Evolutionary conservation across 495 filamentous ascomycete genomes (phyloP), one percentile per base, ranked within the genome.

Genomic region (Hypoxylon perforatum): DNA sequence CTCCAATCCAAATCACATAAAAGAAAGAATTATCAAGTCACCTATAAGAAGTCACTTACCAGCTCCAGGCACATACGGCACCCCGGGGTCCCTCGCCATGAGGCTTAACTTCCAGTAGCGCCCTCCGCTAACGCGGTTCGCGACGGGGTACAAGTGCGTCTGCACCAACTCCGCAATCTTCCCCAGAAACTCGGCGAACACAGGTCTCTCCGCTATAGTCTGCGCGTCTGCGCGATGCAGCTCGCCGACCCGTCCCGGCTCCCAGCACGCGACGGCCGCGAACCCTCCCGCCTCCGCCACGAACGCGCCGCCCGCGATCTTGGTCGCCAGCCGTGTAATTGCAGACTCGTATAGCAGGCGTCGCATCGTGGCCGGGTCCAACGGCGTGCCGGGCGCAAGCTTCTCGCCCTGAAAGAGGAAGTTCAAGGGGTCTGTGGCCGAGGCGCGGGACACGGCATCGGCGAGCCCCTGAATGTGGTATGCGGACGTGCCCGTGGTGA

Each of bases 71-170:
- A 68, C 65, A 53, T 69, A 60, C 35, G 42, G 41, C 42, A 54
- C 42, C 47, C 0, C 65, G 7, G 54, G 59, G 48, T 63, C 65
- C 58, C 59, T 50, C 65, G 58, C 65, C 65, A 68, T 68, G n/a
- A 68, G 65, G 15, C 65, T 62, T 30, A 68, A 47, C 41, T 63
- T 57, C 65, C 65, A 63, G 21, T 55, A 63, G 1, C 49, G 12
- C 0, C 65, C 65, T 1, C 39, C 39, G 21, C 53, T 55, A 21
- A 59, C 54, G 1, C 53, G 23, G 47, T 55, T 12, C 10, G 54
- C 58, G n/a, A 68, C 12, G 4, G 58, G 65, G 7, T 44, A 48
- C 53, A 68, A 21, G 12, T 33, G 15, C 28, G 8, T 15, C 10
- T 7, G 35, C 59, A 44, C 48, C 2, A 57, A 1, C 52, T n/a